Base-by-base conservation (phyloP, 2,329 filamentous ascomycete genomes). In the Sphaerostilbella broomeana region DNA sequence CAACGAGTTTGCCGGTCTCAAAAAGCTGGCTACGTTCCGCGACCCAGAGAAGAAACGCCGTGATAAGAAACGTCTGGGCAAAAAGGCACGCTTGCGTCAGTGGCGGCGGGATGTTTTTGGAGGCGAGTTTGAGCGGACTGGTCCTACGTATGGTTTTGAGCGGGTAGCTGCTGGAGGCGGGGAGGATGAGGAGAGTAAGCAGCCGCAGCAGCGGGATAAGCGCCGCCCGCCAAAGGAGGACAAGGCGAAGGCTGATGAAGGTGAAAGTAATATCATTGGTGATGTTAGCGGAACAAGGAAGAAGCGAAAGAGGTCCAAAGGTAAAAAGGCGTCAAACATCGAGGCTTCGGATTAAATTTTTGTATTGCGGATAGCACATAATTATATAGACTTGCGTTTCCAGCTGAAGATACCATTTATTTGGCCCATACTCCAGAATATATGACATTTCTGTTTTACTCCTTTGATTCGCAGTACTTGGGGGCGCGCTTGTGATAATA, bases 11-110 rank as follows among this genome's bases (percentile, higher is more conserved):
- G 90, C 83, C 5, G 90, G 92, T 6, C 69, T 98, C 55, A 98
- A 98, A 74, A 97, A 95, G 67, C 76, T 95, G 44, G 89, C 90
- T 4, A 73, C 85, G 5, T 98, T 92, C 69, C 77, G 92, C 41
- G 89, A 95, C 58, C 69, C 73, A 3, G 85, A 89, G 53, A 92
- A 94, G 74, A 97, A 97, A 72, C 73, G 75, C 50, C 84, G 82
- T 54, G 92, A 98, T 57, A 79, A 81, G 67, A 95, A 94, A 72
- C 75, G 77, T 52, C 72, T 97, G 20, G 84, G 86, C 48, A 98
- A 97, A 76, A 97, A 97, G 68, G 86, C 86, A 6, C 75, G 90
- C 15, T 69, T 98, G 45, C 72, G 88, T 56, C 77, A 95, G 65
- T 98, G 92, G 92, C 78, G 79, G 35, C 67, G 71, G 44, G 77